phyloP scores from a whole-genome alignment of 495 filamentous ascomycete species.

The Lepraria neglecta region DNA sequence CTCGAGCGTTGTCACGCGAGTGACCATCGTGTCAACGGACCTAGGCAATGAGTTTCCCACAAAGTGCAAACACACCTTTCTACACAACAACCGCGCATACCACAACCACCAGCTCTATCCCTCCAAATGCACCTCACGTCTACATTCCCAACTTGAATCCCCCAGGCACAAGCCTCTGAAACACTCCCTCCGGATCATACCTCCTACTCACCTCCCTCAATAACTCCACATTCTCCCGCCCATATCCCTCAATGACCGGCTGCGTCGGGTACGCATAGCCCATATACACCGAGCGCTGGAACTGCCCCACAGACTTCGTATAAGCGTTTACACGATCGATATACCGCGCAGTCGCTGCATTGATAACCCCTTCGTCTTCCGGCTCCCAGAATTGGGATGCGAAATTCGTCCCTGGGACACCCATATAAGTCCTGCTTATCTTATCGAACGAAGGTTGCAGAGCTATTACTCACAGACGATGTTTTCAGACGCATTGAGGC shows the following conservation, averaged over 20 bases:
- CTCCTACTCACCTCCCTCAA: slow-evolving; percentile 31
- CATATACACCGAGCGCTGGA: slow-evolving; percentile 26
- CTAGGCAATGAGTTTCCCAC: too few species aligned
- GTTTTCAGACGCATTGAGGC: slow-evolving; percentile 5
- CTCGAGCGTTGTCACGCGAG: too few species aligned
- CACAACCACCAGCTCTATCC: too few species aligned
- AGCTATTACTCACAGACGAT: slow-evolving; percentile 1
- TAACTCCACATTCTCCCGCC: slow-evolving; percentile 28
- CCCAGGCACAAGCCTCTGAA: slow-evolving; percentile 29
- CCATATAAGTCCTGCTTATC: not conserved
- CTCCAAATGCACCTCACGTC: not conserved
- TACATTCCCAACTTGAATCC: slow-evolving; percentile 33
- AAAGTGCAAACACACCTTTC: too few species aligned
- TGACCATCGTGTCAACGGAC: too few species aligned
- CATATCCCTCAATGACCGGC: slow-evolving; percentile 36
- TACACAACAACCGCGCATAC: too few species aligned
- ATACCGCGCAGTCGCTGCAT: not conserved
- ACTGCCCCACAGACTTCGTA: slow-evolving; percentile 15
- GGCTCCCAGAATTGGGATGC: not conserved
- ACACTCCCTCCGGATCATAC: slow-evolving; percentile 36
- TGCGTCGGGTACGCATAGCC: slow-evolving; percentile 41
- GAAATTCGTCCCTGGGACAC: not conserved
- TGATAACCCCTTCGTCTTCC: not conserved
- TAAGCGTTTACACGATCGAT: slow-evolving; percentile 4
- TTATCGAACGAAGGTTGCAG: not conserved